These are phyloP conservation scores for Ogataea angusta DNA, from an alignment of 805 yeast species.

Conservation along the genomic window DNA sequence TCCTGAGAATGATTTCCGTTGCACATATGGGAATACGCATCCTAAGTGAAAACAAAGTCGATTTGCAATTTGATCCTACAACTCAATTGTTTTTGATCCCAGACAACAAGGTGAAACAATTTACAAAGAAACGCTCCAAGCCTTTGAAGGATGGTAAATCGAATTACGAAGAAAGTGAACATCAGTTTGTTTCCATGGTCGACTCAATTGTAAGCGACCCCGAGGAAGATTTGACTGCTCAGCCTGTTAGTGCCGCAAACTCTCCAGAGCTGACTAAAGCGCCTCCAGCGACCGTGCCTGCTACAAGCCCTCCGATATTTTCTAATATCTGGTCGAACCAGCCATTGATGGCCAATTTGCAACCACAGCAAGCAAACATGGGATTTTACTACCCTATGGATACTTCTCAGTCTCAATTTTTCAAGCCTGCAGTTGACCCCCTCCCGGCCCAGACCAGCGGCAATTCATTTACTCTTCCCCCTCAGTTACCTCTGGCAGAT, in stretches of 20 bases:
- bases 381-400: conserved; percentile 4
- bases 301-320: conserved; percentile 7
- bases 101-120: conserved; percentile 1
- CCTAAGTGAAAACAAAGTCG: conserved; percentile 26
- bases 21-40: conserved; percentile 32
- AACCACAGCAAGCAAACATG: background rate
- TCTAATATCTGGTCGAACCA: conserved; percentile 16
- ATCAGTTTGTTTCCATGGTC: conserved; percentile 28
- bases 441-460: background rate
- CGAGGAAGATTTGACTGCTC: conserved; percentile 1
- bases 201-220: conserved; percentile 30
- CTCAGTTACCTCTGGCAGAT: background rate
- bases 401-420: conserved; percentile 1
- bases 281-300: background rate
- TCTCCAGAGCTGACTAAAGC: conserved; percentile 2
- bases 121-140: background rate
- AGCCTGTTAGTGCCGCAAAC: conserved; percentile 2
- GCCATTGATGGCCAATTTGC: conserved; percentile 1
- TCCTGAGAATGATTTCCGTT: conserved; percentile 34
- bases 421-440: background rate
- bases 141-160: background rate
- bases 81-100: conserved; percentile 15
- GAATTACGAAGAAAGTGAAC: conserved; percentile 23
- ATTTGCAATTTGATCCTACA: conserved; percentile 26
- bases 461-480: conserved; percentile 1